Conservation (phyloP, 2,329 filamentous ascomycete genomes). For the Nemania sp. region DNA sequence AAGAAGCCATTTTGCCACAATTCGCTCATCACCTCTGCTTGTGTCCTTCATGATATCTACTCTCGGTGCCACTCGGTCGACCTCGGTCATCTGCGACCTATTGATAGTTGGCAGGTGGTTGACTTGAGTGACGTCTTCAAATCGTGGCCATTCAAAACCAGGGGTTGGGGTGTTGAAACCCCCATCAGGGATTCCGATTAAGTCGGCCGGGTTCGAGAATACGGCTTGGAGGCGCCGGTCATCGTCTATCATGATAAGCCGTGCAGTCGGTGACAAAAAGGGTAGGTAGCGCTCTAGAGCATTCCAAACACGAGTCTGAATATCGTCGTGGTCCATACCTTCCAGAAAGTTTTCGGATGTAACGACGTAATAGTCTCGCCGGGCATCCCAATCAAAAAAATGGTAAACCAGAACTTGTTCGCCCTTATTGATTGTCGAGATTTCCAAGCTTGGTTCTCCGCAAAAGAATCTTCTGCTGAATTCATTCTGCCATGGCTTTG, state of each 20-base stretch:
- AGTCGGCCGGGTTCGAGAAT: conserved; percentile 9
- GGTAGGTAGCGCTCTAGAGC: background rate
- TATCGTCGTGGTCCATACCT: background rate
- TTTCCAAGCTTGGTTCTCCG: background rate
- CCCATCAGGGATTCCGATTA: background rate
- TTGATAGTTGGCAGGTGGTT: background rate
- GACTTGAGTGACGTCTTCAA: background rate
- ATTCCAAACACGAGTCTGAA: background rate
- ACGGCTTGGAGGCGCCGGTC: background rate
- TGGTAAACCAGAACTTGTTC: background rate
- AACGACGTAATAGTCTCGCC: conserved; percentile 13
- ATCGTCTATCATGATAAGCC: conserved; percentile 15
- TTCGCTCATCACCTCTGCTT: background rate
- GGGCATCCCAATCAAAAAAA: conserved; percentile 17
- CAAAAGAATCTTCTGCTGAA: conserved; percentile 4
- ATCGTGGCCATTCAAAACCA: background rate
- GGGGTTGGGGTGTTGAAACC: conserved; percentile 1
- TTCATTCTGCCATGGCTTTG: conserved; percentile 17
- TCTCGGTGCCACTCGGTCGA: conserved; percentile 24
- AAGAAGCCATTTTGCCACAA: conserved; percentile 30
- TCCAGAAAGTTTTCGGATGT: background rate
- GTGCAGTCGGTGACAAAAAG: conserved; percentile 5
- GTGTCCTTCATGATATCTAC: conserved; percentile 23
- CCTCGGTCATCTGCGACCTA: conserved; percentile 16
- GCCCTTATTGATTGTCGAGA: background rate